phyloP scores from a whole-genome alignment of 768 basidiomycete species.

The Kwoniella europaea region DNA sequence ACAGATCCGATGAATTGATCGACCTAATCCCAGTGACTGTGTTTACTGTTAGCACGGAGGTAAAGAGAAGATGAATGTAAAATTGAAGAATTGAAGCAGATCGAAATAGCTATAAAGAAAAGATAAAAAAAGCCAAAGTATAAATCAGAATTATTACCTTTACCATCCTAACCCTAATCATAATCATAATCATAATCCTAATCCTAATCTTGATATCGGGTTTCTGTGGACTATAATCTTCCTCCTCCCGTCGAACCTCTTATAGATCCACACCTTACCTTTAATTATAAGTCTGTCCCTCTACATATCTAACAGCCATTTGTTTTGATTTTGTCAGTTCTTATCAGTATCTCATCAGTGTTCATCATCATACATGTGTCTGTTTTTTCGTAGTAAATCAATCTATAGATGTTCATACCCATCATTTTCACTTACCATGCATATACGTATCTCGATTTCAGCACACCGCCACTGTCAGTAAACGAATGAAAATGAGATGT shows the following conservation, averaged over 20 bases:
- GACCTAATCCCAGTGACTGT: not conserved
- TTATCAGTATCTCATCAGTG: not conserved
- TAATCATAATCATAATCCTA: not conserved
- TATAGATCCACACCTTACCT: not conserved
- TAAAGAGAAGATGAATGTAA: too few relatives aligned
- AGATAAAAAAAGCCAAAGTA: not conserved
- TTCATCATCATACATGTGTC: not conserved
- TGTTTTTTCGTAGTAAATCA: not conserved
- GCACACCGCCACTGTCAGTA: not conserved
- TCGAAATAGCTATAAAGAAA: not conserved
- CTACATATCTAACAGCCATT: not conserved
- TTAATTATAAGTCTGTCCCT: not conserved
- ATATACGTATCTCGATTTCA: not conserved
- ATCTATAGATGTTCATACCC: conserved; percentile 1
- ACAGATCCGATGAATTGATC: not conserved
- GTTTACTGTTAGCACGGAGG: not conserved
- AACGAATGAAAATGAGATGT: not conserved
- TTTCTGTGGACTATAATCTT: not conserved
- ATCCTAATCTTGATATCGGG: not conserved
- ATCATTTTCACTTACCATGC: conserved; percentile 1
- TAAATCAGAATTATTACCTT: not conserved
- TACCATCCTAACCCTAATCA: not conserved
- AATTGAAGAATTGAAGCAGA: too few relatives aligned
- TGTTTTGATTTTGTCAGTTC: not conserved
- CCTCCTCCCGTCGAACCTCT: not conserved